Conservation (phyloP, 2,329 filamentous ascomycete genomes). For the Colletotrichum godetiae region DNA sequence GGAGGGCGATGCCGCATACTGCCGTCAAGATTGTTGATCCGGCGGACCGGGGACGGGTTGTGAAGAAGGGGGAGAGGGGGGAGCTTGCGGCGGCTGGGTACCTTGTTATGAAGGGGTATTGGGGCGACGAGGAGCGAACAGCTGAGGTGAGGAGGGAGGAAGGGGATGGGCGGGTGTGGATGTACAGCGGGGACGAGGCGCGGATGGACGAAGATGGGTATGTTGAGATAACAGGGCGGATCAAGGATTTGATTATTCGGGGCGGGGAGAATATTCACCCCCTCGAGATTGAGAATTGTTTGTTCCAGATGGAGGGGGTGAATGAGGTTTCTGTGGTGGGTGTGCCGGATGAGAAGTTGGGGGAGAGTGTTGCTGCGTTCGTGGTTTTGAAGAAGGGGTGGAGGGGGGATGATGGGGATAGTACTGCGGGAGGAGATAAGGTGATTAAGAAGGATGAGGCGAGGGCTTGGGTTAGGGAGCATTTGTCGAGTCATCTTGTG, state of each 20-base stretch:
- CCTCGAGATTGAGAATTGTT: constrained; percentile 89
- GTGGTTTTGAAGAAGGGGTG: constrained; percentile 61
- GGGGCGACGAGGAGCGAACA: constrained; percentile 77
- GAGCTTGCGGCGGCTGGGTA: constrained; percentile 90
- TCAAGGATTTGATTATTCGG: constrained; percentile 95
- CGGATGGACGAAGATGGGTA: constrained; percentile 86
- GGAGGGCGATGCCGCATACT: constrained; percentile 86
- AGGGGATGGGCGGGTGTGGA: constrained; percentile 75
- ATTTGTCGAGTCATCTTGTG: constrained; percentile 79
- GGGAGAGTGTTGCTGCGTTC: constrained; percentile 89
- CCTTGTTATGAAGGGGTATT: constrained; percentile 92
- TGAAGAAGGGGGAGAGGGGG: constrained; percentile 76
- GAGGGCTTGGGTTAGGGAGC: constrained; percentile 76
- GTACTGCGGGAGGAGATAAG: constrained; percentile 32
- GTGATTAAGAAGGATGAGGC: constrained; percentile 69
- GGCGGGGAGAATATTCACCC: constrained; percentile 98
- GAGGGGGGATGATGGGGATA: constrained; percentile 35
- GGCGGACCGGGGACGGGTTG: constrained; percentile 63
- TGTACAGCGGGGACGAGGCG: constrained; percentile 94
- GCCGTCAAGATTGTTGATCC: constrained; percentile 80
- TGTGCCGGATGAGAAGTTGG: constrained; percentile 82
- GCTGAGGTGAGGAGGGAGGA: constrained; percentile 69
- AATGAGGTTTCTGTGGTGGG: constrained; percentile 86
- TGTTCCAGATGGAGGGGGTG: constrained; percentile 78
- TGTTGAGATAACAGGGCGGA: constrained; percentile 87